Conservation (phyloP, 2,329 filamentous ascomycete genomes). For the Aspergillus awamori region DNA sequence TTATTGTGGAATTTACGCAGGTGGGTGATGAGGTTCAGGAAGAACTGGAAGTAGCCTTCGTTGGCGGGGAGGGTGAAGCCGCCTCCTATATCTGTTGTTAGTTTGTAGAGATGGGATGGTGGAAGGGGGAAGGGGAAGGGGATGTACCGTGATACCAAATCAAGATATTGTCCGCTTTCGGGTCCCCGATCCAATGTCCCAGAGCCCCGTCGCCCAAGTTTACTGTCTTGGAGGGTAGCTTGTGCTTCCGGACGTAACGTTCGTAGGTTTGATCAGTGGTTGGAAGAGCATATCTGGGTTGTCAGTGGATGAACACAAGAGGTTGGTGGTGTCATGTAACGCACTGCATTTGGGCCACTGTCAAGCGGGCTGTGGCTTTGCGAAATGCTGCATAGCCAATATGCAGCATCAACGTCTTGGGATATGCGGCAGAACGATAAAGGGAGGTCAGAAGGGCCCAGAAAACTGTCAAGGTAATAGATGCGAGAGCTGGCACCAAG, state of each 20-base stretch:
- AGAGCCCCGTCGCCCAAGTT: constrained; percentile 36
- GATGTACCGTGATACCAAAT: constrained; percentile 42
- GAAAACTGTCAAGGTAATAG: constrained; percentile 29
- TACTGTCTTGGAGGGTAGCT: constrained; percentile 31
- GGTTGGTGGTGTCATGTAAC: not conserved
- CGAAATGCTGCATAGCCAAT: constrained; percentile 40
- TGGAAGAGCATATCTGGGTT: constrained; percentile 24
- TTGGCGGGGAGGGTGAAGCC: constrained; percentile 57
- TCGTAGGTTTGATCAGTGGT: constrained; percentile 35
- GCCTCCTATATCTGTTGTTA: constrained; percentile 47
- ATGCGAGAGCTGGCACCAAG: constrained; percentile 36
- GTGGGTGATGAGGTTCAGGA: constrained; percentile 48
- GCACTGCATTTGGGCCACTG: constrained; percentile 35
- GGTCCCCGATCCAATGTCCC: constrained; percentile 45
- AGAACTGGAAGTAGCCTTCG: constrained; percentile 54
- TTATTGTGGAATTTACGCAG: constrained; percentile 42
- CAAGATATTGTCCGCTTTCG: constrained; percentile 41
- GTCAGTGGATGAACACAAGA: constrained; percentile 1
- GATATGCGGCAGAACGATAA: constrained; percentile 32
- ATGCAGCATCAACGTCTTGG: constrained; percentile 36
- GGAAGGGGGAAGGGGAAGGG: not conserved
- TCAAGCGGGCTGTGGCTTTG: constrained; percentile 33
- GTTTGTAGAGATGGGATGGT: not conserved
- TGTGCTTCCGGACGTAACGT: constrained; percentile 27
- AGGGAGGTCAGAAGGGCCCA: constrained; percentile 34